These are phyloP conservation scores for Spatholobus suberectus DNA, from an alignment of 306 rosid genomes.

Conservation along the genomic window DNA sequence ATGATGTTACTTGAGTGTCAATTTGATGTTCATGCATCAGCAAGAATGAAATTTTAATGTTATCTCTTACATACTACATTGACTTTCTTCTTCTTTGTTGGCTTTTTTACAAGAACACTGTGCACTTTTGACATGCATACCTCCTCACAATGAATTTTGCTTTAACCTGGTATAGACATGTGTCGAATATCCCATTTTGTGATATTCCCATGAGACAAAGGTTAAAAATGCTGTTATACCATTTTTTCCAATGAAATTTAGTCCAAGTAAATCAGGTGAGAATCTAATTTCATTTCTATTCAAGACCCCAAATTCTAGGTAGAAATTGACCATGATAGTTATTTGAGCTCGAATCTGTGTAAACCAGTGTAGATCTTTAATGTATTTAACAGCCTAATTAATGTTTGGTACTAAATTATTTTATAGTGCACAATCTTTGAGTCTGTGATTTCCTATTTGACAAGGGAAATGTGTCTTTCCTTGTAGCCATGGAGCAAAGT, in stretches of 20 bases:
- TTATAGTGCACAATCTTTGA: not conserved
- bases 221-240: not conserved
- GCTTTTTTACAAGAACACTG: not conserved
- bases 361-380: not conserved
- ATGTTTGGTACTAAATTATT: not conserved
- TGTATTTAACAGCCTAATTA: not conserved
- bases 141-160: not conserved
- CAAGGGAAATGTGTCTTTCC: not conserved
- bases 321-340: not conserved
- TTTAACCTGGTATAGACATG: not conserved
- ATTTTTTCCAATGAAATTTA: not conserved
- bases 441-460: not conserved
- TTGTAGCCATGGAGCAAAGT: not conserved
- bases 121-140: not conserved
- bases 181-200: not conserved
- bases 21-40: not conserved
- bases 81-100: too few relatives aligned
- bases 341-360: not conserved
- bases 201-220: not conserved
- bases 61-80: not conserved
- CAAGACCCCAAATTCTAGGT: not conserved
- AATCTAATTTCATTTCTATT: not conserved
- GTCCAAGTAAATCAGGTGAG: not conserved
- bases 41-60: not conserved
- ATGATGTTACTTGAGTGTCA: constrained; percentile 11